Conservation (phyloP, 2,329 filamentous ascomycete genomes). For the Talaromyces sp. region DNA sequence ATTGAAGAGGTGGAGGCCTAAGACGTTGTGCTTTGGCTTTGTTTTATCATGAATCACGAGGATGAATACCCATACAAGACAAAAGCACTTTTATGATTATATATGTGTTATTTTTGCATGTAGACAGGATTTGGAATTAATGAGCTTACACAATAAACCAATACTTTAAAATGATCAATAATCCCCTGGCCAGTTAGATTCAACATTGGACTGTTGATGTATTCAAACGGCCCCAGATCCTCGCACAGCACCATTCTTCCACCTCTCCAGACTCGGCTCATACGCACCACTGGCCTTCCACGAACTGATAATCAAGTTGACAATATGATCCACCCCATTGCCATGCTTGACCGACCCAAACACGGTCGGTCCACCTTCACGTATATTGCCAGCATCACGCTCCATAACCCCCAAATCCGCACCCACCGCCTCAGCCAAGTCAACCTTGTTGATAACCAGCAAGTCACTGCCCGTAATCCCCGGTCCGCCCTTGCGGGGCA, state of each 20-base stretch:
- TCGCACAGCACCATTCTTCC: constrained; percentile 37
- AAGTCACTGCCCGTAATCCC: constrained; percentile 96
- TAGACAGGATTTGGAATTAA: not conserved
- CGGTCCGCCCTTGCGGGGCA: constrained; percentile 90
- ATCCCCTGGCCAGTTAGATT: not conserved
- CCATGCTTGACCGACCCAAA: constrained; percentile 97
- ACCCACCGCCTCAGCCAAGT: constrained; percentile 83
- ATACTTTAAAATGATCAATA: not conserved
- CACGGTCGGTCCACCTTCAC: constrained; percentile 90
- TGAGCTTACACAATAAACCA: not conserved
- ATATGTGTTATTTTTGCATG: not conserved
- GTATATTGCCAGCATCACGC: constrained; percentile 86
- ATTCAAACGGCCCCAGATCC: constrained; percentile 31
- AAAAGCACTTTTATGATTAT: constrained; percentile 1
- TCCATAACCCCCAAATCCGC: constrained; percentile 94
- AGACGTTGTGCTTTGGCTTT: not conserved
- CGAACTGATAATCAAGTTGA: constrained; percentile 81
- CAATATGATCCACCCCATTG: constrained; percentile 78
- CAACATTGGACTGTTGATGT: not conserved
- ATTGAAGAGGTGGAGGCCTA: constrained; percentile 31
- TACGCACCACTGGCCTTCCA: constrained; percentile 86
- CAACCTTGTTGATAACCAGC: constrained; percentile 94
- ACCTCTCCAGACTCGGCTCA: constrained; percentile 39
- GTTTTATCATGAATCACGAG: not conserved
- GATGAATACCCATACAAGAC: constrained; percentile 7